Percentiles rank a stretch among this genome's conserved stretches.
Conservation (phyloP, 345 rosid species). For the Corymbia maculata region DNA sequence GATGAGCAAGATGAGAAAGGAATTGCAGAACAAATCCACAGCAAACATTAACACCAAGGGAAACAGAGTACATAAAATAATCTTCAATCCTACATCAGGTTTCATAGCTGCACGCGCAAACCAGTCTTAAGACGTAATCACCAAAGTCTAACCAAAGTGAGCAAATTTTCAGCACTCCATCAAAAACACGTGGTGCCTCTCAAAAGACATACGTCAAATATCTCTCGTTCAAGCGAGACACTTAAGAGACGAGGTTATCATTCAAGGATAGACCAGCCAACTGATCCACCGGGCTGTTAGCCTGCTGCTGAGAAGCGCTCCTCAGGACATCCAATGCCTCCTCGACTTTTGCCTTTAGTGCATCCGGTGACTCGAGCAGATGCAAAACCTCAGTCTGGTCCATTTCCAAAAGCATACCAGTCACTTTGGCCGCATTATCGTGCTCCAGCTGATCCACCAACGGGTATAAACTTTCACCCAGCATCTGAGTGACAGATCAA, state of each 20-base stretch:
- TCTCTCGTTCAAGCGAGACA: neutral
- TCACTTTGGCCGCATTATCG: conserved; percentile 61
- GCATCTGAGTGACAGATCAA: conserved; percentile 24
- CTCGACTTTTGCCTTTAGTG: conserved; percentile 57
- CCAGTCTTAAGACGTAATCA: neutral
- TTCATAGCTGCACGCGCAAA: neutral
- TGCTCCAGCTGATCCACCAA: conserved; percentile 67
- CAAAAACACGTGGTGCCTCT: neutral
- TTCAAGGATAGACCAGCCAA: conserved; percentile 53
- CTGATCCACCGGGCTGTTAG: conserved; percentile 33
- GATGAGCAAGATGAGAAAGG: neutral
- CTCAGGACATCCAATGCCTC: conserved; percentile 73
- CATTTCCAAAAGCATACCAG: conserved; percentile 88
- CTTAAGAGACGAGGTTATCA: conserved; percentile 38
- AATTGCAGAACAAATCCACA: neutral
- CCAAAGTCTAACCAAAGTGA: neutral
- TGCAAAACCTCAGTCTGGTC: conserved; percentile 79
- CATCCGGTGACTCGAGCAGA: conserved; percentile 60
- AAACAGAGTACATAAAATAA: neutral
- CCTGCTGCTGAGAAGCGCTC: conserved; percentile 43
- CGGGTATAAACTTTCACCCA: conserved; percentile 70
- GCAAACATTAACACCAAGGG: neutral
- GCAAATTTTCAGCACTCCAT: neutral
- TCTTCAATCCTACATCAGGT: neutral
- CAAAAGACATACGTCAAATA: neutral